These are phyloP conservation scores for Pichia sp. DNA, from an alignment of 1,139 yeast species.

Conservation along the genomic window DNA sequence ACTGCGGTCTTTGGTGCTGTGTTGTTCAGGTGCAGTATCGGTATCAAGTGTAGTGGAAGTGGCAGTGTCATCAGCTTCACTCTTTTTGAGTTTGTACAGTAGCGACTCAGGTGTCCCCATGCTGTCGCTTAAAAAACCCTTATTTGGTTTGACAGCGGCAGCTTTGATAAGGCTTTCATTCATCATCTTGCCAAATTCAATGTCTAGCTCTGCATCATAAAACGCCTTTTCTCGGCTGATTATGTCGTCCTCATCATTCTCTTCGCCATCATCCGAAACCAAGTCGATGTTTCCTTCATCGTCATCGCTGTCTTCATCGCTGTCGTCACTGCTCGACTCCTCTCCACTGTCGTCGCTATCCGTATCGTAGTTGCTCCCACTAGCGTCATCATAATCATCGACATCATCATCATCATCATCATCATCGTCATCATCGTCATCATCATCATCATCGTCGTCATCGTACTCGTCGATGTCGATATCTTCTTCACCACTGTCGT, in stretches of 20 bases:
- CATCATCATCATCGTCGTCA: slow-evolving; percentile 11
- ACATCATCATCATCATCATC: slow-evolving; percentile 13
- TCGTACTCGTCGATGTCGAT: slow-evolving; percentile 13
- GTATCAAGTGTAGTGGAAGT: background rate
- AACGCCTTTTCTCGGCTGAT: slow-evolving; percentile 23
- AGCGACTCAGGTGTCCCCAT: slow-evolving; percentile 16
- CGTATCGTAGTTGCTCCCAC: slow-evolving; percentile 11
- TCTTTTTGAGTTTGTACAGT: slow-evolving; percentile 12
- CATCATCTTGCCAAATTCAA: slow-evolving; percentile 49
- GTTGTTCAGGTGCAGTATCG: background rate
- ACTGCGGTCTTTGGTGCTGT: background rate
- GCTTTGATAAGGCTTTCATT: slow-evolving; percentile 37
- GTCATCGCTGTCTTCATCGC: slow-evolving; percentile 24
- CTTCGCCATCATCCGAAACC: slow-evolving; percentile 23
- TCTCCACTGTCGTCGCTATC: slow-evolving; percentile 24
- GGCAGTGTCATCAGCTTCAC: background rate
- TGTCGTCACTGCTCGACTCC: slow-evolving; percentile 28
- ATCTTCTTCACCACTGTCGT: slow-evolving; percentile 23
- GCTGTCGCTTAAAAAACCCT: slow-evolving; percentile 25
- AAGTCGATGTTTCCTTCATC: slow-evolving; percentile 27
- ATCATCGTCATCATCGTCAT: slow-evolving; percentile 22
- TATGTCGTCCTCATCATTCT: slow-evolving; percentile 17
- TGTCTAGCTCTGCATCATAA: slow-evolving; percentile 34
- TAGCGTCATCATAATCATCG: slow-evolving; percentile 8
- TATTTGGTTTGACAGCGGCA: background rate